Evolutionary conservation across 179 eudicot genomes (phyloP).

Genomic region (Patellifolia procumbens): DNA sequence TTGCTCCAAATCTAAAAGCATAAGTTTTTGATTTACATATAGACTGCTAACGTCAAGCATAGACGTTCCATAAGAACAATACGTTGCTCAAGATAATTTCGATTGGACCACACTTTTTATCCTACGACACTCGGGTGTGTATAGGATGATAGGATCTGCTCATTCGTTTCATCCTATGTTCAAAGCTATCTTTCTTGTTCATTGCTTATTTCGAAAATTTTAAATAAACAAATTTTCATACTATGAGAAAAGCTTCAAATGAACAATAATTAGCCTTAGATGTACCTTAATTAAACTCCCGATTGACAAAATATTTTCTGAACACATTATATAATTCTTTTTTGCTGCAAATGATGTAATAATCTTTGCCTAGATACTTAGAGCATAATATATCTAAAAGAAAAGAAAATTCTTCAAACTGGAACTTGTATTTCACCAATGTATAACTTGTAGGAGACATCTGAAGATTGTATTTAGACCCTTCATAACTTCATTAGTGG

Average conservation of each 20-base stretch:
- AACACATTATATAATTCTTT: conserved; percentile 13
- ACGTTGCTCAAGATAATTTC: too few species aligned
- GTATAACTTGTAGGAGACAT: conserved; percentile 30
- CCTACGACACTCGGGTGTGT: too few species aligned
- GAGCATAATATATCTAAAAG: not conserved
- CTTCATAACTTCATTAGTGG: conserved; percentile 25
- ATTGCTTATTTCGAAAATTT: too few species aligned
- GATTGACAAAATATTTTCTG: too few species aligned
- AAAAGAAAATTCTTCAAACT: not conserved
- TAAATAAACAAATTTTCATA: too few species aligned
- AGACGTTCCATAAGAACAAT: not conserved
- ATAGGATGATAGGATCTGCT: too few species aligned
- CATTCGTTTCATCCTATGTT: too few species aligned
- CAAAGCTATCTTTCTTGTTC: too few species aligned
- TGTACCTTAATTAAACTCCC: too few species aligned
- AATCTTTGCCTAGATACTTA: conserved; percentile 13
- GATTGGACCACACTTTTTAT: too few species aligned
- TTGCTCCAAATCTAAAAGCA: not conserved
- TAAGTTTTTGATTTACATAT: not conserved
- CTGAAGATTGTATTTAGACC: conserved; percentile 14
- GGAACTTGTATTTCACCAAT: conserved; percentile 10
- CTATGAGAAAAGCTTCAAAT: too few species aligned
- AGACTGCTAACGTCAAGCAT: not conserved
- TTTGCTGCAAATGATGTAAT: not conserved
- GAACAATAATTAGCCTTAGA: too few species aligned